phyloP scores from a whole-genome alignment of 176 grass and related monocot species.

The Aegilops bicornis region DNA sequence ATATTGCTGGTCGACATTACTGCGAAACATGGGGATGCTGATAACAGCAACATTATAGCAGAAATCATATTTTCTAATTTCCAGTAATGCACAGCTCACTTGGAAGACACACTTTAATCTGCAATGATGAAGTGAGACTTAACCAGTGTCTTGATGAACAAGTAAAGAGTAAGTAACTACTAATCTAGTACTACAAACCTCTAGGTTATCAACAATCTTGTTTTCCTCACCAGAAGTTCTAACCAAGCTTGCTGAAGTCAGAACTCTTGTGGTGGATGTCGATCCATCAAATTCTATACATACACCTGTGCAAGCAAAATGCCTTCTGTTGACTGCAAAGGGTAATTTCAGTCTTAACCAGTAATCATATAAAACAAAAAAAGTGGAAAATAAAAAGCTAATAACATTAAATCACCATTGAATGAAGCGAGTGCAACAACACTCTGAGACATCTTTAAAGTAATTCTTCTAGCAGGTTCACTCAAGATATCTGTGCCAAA shows the following conservation, averaged over 20 bases:
- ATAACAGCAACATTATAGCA: neutral
- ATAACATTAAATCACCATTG: neutral
- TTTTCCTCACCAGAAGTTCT: constrained; percentile 7
- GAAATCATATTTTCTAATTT: neutral
- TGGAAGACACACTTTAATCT: neutral
- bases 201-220: neutral
- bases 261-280: neutral
- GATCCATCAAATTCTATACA: neutral
- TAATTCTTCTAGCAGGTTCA: neutral
- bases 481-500: neutral
- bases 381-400: neutral
- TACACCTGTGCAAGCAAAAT: constrained; percentile 14
- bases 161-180: neutral
- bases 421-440: constrained; percentile 13
- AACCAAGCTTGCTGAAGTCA: constrained; percentile 24
- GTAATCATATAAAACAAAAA: neutral
- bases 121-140: neutral
- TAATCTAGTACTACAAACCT: neutral
- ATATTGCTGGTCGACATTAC: neutral
- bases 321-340: neutral
- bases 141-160: neutral
- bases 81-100: neutral
- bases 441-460: neutral
- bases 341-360: neutral
- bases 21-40: neutral